Conservation (phyloP, 2,329 filamentous ascomycete genomes). For the Cordyceps sp. region DNA sequence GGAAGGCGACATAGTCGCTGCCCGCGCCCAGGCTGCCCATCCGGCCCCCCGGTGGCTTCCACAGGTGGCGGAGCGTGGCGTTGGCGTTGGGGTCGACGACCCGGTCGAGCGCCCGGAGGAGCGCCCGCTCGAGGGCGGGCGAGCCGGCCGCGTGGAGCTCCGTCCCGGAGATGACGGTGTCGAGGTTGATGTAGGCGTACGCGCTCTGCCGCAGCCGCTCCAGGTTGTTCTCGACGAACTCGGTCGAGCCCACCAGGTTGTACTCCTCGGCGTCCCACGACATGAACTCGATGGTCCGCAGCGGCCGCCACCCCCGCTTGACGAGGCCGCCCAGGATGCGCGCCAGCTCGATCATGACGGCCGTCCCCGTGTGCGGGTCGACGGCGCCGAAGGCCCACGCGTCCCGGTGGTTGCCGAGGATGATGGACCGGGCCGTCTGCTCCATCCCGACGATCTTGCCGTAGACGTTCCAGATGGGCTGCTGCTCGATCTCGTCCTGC, state of each 20-base stretch:
- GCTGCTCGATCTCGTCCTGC: constrained; percentile 67
- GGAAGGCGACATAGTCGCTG: constrained; percentile 80
- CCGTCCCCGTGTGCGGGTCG: constrained; percentile 76
- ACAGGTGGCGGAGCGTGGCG: constrained; percentile 55
- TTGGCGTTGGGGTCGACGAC: constrained; percentile 59
- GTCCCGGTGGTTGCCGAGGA: constrained; percentile 88
- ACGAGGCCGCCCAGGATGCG: constrained; percentile 70
- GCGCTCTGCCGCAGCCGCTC: constrained; percentile 56
- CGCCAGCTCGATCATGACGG: constrained; percentile 77
- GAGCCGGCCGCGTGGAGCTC: constrained; percentile 66
- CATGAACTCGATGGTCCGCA: constrained; percentile 91
- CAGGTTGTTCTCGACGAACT: constrained; percentile 78
- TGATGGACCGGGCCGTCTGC: constrained; percentile 64
- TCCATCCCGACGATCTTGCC: constrained; percentile 74
- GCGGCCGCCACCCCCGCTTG: constrained; percentile 67
- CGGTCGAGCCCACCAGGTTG: constrained; percentile 85
- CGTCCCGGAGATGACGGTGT: constrained; percentile 59
- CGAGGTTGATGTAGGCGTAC: constrained; percentile 83
- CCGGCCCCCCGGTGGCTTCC: constrained; percentile 45
- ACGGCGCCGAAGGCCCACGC: constrained; percentile 79
- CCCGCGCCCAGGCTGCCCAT: constrained; percentile 56
- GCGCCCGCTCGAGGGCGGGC: constrained; percentile 57
- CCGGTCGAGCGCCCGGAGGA: constrained; percentile 58
- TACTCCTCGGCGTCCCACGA: constrained; percentile 94
- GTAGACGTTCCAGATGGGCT: constrained; percentile 85